These are phyloP conservation scores for Rubia yunnanensis DNA, from an alignment of 257 asterid genomes.

Conservation along the genomic window DNA sequence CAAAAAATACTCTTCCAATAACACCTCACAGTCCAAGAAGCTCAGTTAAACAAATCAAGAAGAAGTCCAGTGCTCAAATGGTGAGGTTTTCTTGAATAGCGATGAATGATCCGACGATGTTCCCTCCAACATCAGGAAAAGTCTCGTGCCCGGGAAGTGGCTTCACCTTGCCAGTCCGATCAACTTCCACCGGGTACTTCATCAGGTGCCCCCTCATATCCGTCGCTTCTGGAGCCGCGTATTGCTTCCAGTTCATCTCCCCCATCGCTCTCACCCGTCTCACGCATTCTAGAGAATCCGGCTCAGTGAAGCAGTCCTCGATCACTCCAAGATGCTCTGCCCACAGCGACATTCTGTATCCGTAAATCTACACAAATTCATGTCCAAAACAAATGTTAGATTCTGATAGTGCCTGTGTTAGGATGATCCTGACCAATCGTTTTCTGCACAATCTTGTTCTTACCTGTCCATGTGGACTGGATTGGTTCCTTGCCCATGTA, in stretches of 20 bases:
- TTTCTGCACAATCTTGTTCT: background rate
- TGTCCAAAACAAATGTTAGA: conserved; percentile 3
- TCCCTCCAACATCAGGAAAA: conserved; percentile 95
- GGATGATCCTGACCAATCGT: background rate
- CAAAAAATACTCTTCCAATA: background rate
- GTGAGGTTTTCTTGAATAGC: conserved; percentile 93
- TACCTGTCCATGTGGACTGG: conserved; percentile 88
- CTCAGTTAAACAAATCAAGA: background rate
- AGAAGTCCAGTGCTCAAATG: conserved; percentile 26
- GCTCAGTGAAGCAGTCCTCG: conserved; percentile 74
- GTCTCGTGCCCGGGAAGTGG: conserved; percentile 61
- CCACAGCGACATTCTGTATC: conserved; percentile 96
- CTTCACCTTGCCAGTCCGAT: conserved; percentile 65
- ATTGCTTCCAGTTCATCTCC: conserved; percentile 76
- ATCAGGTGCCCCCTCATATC: conserved; percentile 91
- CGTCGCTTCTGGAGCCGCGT: conserved; percentile 50
- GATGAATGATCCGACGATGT: conserved; percentile 68
- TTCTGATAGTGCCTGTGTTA: background rate
- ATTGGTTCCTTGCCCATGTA: conserved; percentile 68
- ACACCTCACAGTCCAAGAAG: background rate
- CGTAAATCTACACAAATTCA: conserved; percentile 54
- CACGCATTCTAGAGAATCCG: conserved; percentile 85
- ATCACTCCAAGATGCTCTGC: conserved; percentile 87
- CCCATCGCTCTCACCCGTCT: conserved; percentile 72
- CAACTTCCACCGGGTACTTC: conserved; percentile 86